These are phyloP conservation scores for Fusarium solani-melongenae DNA, from an alignment of 2,329 filamentous ascomycete species.

Conservation along the genomic window DNA sequence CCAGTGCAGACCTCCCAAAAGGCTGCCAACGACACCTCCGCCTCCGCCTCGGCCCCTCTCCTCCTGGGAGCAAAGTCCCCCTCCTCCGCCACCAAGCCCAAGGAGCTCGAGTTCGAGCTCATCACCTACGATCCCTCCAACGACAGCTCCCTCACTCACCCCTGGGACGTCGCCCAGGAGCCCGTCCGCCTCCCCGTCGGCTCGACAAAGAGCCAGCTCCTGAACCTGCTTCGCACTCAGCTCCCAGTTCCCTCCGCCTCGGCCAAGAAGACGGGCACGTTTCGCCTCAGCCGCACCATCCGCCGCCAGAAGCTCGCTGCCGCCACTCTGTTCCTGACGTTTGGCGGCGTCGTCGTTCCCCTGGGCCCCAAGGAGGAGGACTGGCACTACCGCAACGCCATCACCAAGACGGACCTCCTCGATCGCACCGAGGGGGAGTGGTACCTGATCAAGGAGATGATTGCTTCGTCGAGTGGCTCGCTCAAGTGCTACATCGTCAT, in stretches of 20 bases:
- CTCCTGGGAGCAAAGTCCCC: not conserved
- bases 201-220: constrained; percentile 40
- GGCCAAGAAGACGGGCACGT: constrained; percentile 2
- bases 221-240: constrained; percentile 35
- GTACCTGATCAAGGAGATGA: constrained; percentile 44
- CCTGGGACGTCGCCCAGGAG: constrained; percentile 37
- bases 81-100: not conserved
- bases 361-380: constrained; percentile 35
- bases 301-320: constrained; percentile 35
- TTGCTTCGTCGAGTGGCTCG: constrained; percentile 35
- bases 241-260: constrained; percentile 19
- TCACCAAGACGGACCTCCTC: constrained; percentile 42
- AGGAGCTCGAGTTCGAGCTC: constrained; percentile 40
- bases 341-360: constrained; percentile 37
- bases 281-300: constrained; percentile 1
- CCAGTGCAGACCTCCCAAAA: constrained; percentile 20
- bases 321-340: constrained; percentile 41
- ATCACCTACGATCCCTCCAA: constrained; percentile 34
- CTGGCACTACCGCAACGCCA: constrained; percentile 42
- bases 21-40: not conserved
- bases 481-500: constrained; percentile 43
- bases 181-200: constrained; percentile 29
- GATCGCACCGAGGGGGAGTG: constrained; percentile 41
- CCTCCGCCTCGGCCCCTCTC: not conserved
- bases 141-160: constrained; percentile 40